Base-by-base conservation (phyloP, 192 early-diverging fungal genomes). In the Coemansia sp. region DNA sequence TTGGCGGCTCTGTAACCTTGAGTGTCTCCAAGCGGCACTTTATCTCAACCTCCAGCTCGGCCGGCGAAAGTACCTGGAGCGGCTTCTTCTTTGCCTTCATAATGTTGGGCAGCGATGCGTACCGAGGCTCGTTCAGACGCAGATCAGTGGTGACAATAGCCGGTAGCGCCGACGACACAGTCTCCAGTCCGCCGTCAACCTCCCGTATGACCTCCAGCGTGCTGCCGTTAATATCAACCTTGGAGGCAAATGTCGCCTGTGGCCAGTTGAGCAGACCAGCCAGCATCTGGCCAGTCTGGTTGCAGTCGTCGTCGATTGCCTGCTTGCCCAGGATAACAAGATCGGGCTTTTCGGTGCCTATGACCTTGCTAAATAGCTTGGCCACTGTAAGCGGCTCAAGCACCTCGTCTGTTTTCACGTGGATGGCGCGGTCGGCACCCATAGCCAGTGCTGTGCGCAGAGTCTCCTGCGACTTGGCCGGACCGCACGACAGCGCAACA, bases 31-130 rank as follows among this genome's bases (percentile, higher is more conserved):
- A 72, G 5, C 92, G 87, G 61, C 89, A 88, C 64, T 78, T 87
- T 55, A 97, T 83, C 57, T 97, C 94, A 10, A 99, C 88, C 32
- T 85, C 88, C 22, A 97, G 83, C 48, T 94, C 88, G 27, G 84
- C 84, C 14, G 91, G 90, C 12, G 88, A 84, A 22, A 92, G 47
- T 73, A 89, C 93, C 56, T 78, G 75, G 61, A 99, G 72, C 47
- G 92, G 92, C 88, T 99, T 99, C 88, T 97, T 97, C 86, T 96
- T 99, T 56, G 97, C 97, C 87, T 99, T 99, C 96, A 97, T 97
- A 74, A 97, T 97, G 83, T 84, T 84, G 56, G 83, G 83, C 53
- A 99, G 85, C 41, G 97, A 95, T 14, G 93, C 97, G 70, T 93
- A 99, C 58, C 95, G 87, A 21, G 97, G 97, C 72, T 89, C 88